Base-by-base conservation (phyloP, 2,329 filamentous ascomycete genomes). In the Colletotrichum sp. region DNA sequence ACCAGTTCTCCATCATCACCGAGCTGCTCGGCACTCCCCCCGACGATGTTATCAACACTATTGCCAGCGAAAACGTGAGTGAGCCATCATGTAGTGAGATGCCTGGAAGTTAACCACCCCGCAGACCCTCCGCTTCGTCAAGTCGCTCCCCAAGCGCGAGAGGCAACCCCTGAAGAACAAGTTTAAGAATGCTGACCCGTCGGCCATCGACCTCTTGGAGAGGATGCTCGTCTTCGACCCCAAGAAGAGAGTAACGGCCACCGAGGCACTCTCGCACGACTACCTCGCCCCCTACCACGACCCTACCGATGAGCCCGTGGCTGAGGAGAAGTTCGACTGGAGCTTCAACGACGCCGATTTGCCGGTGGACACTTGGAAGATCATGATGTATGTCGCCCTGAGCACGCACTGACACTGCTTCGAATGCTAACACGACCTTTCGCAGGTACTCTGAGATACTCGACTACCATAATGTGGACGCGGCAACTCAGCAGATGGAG, bases 1-100 rank as follows among this genome's bases (percentile, higher is more conserved):
- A 99, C 87, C 97, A 99, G 85, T 99, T 99, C 86, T 98, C 96
- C 79, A 99, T 99, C 88, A 99, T 99, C 84, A 99, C 97, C 25
- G 97, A 99, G 85, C 91, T 99, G 52, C 91, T 99, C 59, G 97
- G 97, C 63, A 98, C 97, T 39, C 97, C 97, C 13, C 97, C 97
- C 44, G 96, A 98, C 85, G 97, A 99, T 90, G 97, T 99, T 82
- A 98, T 99, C 84, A 94, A 98, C 87, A 98, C 95, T 57, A 99
- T 99, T 84, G 98, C 96, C 81, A 98, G 96, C 84, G 97, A 98
- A 87, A 99, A 99, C 84, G 95, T 96, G 85, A 88, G 94, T 82
- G 55, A 27, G 25, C n/a, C 13, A 39, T 44, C 13, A 16, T 25
- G 25, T 19, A 5, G 34, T 64, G 19, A 22, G 32, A 30, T n/a